Conservation (phyloP, 768 basidiomycete genomes). For the Dacryopinax primogenitus region DNA sequence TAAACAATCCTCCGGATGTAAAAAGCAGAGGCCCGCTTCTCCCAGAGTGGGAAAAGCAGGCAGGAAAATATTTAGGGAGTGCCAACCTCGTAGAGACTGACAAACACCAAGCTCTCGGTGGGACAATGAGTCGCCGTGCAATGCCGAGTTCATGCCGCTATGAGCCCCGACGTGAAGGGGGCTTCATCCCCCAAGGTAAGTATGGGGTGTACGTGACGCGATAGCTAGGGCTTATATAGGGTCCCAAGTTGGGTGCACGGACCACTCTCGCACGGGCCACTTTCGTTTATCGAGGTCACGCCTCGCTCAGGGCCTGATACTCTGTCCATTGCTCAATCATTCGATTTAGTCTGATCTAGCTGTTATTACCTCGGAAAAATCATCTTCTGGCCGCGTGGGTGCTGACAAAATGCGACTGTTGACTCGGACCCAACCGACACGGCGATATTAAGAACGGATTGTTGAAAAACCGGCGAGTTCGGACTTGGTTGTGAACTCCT, state of each 20-base stretch:
- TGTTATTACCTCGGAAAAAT: no score
- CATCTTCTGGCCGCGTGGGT: no score
- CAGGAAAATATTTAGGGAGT: constrained; percentile 7
- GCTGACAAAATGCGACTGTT: no score
- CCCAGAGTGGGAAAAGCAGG: constrained; percentile 8
- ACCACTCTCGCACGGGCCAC: not conserved
- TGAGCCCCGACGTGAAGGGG: constrained; percentile 7
- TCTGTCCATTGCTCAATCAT: no score
- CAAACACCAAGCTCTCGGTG: not conserved
- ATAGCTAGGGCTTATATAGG: not conserved
- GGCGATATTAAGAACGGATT: no score
- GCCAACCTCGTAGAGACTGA: constrained; percentile 5
- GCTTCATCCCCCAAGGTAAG: constrained; percentile 8
- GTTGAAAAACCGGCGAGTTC: no score
- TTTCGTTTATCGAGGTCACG: no score
- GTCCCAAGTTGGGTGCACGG: not conserved
- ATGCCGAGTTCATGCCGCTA: not conserved
- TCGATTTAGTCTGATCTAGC: no score
- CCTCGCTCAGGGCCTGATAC: no score
- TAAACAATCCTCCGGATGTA: not conserved
- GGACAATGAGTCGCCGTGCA: constrained; percentile 7
- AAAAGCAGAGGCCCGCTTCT: constrained; percentile 8
- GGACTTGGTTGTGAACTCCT: no score
- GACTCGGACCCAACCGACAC: no score
- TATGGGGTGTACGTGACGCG: not conserved